Percentiles rank a stretch among this genome's conserved stretches.
These are phyloP conservation scores for Aspergillus terreus DNA, from an alignment of 2,329 filamentous ascomycete genomes.

Conservation along the genomic window DNA sequence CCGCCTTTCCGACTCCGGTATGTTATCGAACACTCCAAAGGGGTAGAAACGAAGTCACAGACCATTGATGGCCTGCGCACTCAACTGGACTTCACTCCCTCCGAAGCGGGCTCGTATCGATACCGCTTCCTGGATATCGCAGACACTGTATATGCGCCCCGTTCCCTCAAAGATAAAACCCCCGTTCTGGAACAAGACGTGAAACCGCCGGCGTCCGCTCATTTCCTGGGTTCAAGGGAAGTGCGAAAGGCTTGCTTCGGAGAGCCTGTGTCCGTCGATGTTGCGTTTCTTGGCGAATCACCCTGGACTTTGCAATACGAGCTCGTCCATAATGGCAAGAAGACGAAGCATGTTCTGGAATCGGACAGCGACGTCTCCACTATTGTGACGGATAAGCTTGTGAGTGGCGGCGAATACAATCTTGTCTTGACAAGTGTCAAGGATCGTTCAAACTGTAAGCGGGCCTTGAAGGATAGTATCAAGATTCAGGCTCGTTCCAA, in stretches of 20 bases:
- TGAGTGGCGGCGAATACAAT: conserved; percentile 84
- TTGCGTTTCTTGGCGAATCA: conserved; percentile 73
- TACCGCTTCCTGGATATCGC: conserved; percentile 80
- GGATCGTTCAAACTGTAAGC: conserved; percentile 82
- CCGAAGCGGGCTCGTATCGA: conserved; percentile 75
- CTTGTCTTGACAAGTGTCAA: conserved; percentile 81
- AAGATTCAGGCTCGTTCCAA: conserved; percentile 86
- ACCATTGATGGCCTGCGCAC: conserved; percentile 69
- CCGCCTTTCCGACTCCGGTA: conserved; percentile 87
- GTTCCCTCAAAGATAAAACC: conserved; percentile 58
- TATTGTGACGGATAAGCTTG: conserved; percentile 71
- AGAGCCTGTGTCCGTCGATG: conserved; percentile 69
- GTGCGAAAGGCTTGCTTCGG: conserved; percentile 73
- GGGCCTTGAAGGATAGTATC: conserved; percentile 76
- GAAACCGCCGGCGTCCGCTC: conserved; percentile 82
- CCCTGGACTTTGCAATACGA: conserved; percentile 93
- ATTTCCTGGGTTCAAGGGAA: conserved; percentile 56
- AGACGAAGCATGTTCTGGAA: conserved; percentile 63
- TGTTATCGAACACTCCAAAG: conserved; percentile 61
- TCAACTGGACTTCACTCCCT: conserved; percentile 79
- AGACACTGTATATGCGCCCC: conserved; percentile 73
- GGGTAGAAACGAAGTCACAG: conserved; percentile 52
- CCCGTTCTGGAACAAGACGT: conserved; percentile 80
- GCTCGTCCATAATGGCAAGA: conserved; percentile 81
- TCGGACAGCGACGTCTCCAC: conserved; percentile 63